These are phyloP conservation scores for maize (Zea mays) DNA, from an alignment of 176 grass and related monocot genomes.

Conservation along the genomic window DNA sequence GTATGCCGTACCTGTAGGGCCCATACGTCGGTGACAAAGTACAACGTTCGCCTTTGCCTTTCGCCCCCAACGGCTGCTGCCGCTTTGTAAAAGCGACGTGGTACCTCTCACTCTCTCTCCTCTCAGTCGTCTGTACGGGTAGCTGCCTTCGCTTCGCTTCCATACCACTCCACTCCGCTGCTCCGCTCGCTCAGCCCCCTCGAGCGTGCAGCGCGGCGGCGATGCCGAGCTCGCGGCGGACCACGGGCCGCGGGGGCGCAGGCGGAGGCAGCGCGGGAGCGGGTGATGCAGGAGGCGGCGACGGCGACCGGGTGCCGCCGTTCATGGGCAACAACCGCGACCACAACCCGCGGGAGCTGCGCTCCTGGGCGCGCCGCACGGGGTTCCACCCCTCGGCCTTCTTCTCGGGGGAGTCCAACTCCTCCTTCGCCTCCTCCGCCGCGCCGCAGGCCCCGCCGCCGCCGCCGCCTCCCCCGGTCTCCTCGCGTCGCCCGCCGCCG, in stretches of 20 bases:
- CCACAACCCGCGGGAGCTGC: conserved; percentile 81
- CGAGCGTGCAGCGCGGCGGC: conserved; percentile 1
- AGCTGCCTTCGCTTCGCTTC: conserved; percentile 35
- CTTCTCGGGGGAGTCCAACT: conserved; percentile 65
- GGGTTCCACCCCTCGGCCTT: conserved; percentile 62
- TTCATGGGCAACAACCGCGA: conserved; percentile 67
- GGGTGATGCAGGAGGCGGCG: not conserved
- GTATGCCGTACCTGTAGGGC: accelerated
- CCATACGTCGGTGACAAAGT: not conserved
- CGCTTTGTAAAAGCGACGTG: conserved; percentile 47
- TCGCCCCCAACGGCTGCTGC: conserved; percentile 18
- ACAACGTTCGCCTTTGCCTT: not conserved
- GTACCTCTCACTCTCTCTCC: conserved; percentile 23
- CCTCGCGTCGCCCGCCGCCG: conserved; percentile 25
- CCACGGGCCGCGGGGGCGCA: conserved; percentile 12
- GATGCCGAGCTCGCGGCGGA: conserved; percentile 32
- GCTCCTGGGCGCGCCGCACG: conserved; percentile 87
- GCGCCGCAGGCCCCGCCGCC: conserved; percentile 22
- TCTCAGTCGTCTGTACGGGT: not conserved
- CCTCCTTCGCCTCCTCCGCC: conserved; percentile 22
- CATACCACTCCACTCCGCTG: conserved; percentile 33
- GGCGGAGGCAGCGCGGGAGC: not conserved
- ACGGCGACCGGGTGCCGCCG: conserved; percentile 52
- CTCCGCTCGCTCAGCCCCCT: not conserved
- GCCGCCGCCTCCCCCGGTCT: conserved; percentile 18